phyloP scores from a whole-genome alignment of 2,329 filamentous ascomycete genomes.

The Trichophyton mentagrophytes region DNA sequence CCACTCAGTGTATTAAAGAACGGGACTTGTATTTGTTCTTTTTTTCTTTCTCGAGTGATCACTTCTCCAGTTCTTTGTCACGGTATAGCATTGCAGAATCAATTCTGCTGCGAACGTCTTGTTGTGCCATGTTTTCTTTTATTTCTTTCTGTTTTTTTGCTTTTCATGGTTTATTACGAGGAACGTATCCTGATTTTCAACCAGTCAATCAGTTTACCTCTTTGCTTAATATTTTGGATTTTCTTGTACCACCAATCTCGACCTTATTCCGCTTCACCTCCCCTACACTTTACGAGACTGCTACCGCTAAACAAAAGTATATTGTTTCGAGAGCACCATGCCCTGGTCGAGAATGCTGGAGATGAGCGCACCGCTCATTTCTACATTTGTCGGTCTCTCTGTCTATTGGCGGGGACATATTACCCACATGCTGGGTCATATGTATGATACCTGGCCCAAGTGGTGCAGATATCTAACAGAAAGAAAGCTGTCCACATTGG shows the following conservation, averaged over 20 bases:
- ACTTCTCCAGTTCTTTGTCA: neutral
- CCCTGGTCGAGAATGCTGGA: neutral
- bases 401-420: neutral
- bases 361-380: neutral
- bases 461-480: neutral
- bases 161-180: neutral
- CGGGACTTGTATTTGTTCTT: neutral
- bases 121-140: neutral
- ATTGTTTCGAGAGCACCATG: neutral
- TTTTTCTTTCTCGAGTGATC: neutral
- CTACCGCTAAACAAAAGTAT: neutral
- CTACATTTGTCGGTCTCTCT: neutral
- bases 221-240: neutral
- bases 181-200: neutral
- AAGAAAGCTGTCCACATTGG: neutral
- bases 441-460: neutral
- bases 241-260: neutral
- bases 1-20: neutral
- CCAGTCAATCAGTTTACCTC: neutral
- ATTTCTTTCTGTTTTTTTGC: too few species aligned
- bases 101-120: neutral
- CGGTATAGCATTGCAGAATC: neutral
- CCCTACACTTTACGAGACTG: neutral
- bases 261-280: neutral
- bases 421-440: neutral